Conservation (phyloP, 768 basidiomycete genomes). For the Collybia sordida region DNA sequence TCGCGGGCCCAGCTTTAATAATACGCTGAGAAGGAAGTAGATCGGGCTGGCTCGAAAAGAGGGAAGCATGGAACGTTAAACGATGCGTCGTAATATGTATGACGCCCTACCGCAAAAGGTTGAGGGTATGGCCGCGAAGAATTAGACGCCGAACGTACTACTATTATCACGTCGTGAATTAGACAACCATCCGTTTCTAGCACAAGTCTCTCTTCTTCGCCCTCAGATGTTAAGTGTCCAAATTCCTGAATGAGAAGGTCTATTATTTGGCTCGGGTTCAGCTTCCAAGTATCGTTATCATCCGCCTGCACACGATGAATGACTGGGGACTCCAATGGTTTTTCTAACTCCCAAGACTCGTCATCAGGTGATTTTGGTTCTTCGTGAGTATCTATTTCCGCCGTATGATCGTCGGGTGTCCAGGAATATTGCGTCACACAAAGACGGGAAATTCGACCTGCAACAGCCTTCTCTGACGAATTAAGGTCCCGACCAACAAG, state of each 20-base stretch:
- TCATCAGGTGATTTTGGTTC: constrained; percentile 17
- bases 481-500: constrained; percentile 44
- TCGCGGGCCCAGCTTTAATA: constrained; percentile 50
- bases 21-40: constrained; percentile 28
- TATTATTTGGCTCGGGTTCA: constrained; percentile 49
- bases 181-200: constrained; percentile 53
- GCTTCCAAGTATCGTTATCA: constrained; percentile 26
- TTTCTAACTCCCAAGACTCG: not conserved
- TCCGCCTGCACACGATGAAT: constrained; percentile 23
- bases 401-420: constrained; percentile 9
- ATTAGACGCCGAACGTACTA: constrained; percentile 30
- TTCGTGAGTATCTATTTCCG: constrained; percentile 11
- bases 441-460: constrained; percentile 37
- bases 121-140: not conserved
- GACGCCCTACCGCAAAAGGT: constrained; percentile 40
- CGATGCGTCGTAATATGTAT: constrained; percentile 68
- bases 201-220: constrained; percentile 48
- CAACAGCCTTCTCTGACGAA: constrained; percentile 29
- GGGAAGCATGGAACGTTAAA: constrained; percentile 61
- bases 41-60: constrained; percentile 45
- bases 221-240: constrained; percentile 45
- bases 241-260: constrained; percentile 55
- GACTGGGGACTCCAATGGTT: constrained; percentile 6
- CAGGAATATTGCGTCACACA: constrained; percentile 30
- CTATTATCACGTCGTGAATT: constrained; percentile 47